These are phyloP conservation scores for Talaromyces sp. DNA, from an alignment of 2,329 filamentous ascomycete species.

Conservation along the genomic window DNA sequence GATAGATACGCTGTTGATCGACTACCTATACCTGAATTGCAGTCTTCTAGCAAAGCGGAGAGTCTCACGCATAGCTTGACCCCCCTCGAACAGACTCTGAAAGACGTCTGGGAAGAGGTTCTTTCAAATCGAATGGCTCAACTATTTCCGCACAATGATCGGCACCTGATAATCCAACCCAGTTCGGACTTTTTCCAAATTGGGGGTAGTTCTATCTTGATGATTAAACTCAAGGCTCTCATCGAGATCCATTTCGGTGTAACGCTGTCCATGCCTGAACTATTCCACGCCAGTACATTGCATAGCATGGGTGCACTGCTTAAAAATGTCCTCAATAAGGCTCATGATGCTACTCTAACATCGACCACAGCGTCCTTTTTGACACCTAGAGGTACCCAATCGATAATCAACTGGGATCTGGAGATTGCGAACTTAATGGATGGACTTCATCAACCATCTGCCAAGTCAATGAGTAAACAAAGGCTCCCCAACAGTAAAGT, in stretches of 20 bases:
- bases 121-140: background rate
- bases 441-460: background rate
- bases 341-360: background rate
- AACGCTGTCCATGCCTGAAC: constrained; percentile 18
- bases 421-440: constrained; percentile 26
- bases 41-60: background rate
- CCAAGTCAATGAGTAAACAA: too few species aligned
- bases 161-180: background rate
- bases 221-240: constrained; percentile 1
- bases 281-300: constrained; percentile 23
- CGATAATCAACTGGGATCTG: constrained; percentile 37
- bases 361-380: background rate
- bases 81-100: background rate
- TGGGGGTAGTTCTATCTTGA: constrained; percentile 33
- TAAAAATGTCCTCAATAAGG: too few species aligned
- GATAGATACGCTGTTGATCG: constrained; percentile 20
- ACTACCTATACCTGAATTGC: constrained; percentile 23
- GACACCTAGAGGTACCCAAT: background rate
- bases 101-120: background rate
- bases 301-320: constrained; percentile 11
- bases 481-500: background rate
- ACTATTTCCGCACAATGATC: background rate
- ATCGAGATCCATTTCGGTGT: constrained; percentile 23
- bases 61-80: background rate
- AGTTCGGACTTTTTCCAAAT: constrained; percentile 29